Evolutionary conservation across 176 grass and related monocot species (phyloP).

Genomic region (Rhipidocladum racemiflorum): DNA sequence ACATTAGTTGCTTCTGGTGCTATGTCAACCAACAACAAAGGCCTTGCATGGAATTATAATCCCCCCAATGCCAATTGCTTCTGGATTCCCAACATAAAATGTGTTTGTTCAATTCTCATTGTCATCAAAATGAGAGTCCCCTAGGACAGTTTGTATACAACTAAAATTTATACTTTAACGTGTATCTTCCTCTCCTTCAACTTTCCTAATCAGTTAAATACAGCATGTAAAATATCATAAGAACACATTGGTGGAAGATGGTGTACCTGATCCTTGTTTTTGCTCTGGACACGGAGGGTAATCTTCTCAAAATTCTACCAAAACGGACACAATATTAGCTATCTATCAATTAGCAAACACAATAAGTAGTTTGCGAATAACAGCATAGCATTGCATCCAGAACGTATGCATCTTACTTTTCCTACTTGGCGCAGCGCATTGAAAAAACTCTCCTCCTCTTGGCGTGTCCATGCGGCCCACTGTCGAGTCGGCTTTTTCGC

Average conservation of each 20-base stretch:
- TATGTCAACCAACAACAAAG: constrained; percentile 15
- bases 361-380: neutral
- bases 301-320: constrained; percentile 97
- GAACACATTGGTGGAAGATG: constrained; percentile 30
- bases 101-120: neutral
- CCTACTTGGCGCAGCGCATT: constrained; percentile 98
- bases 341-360: constrained; percentile 22
- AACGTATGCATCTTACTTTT: constrained; percentile 61
- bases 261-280: constrained; percentile 96
- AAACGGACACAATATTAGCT: constrained; percentile 28
- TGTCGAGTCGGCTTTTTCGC: constrained; percentile 68
- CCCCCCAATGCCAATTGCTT: neutral
- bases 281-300: constrained; percentile 93
- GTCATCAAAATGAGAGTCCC: neutral
- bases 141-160: neutral
- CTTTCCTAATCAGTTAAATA: neutral
- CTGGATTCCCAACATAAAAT: constrained; percentile 5
- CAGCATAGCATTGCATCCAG: constrained; percentile 21
- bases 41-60: neutral
- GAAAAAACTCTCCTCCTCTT: constrained; percentile 97
- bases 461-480: constrained; percentile 97
- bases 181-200: neutral
- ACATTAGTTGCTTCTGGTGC: neutral
- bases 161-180: neutral
- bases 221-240: neutral